These are phyloP conservation scores for Aureobasidium pullulans DNA, from an alignment of 2,329 filamentous ascomycete genomes.

Conservation along the genomic window DNA sequence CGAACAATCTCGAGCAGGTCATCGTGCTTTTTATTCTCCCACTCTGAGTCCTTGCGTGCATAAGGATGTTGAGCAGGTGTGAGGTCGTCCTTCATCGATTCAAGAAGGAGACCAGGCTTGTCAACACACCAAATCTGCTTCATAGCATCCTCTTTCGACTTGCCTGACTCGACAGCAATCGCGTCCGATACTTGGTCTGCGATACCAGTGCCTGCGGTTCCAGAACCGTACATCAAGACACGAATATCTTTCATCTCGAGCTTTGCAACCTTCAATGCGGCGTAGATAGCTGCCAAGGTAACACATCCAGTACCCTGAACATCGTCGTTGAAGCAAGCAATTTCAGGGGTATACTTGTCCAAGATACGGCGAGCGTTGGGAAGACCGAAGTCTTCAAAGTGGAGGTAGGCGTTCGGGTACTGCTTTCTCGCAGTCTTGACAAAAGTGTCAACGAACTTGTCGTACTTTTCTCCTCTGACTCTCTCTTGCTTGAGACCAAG, in stretches of 20 bases:
- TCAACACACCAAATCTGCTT: conserved; percentile 81
- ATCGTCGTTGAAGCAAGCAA: conserved; percentile 87
- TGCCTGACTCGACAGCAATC: conserved; percentile 60
- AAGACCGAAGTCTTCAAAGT: conserved; percentile 81
- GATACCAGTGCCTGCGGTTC: conserved; percentile 76
- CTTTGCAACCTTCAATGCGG: conserved; percentile 62
- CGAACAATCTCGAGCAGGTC: conserved; percentile 61
- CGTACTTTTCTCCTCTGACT: conserved; percentile 64
- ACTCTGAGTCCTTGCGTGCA: conserved; percentile 57
- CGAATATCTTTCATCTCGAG: conserved; percentile 60
- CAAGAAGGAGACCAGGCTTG: conserved; percentile 68
- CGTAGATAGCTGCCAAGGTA: conserved; percentile 73
- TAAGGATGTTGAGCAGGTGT: conserved; percentile 62
- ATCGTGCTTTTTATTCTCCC: conserved; percentile 49
- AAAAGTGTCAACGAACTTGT: conserved; percentile 69
- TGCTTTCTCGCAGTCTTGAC: conserved; percentile 58
- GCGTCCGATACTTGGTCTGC: conserved; percentile 78
- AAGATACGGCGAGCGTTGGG: conserved; percentile 68
- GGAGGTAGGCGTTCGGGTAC: conserved; percentile 75
- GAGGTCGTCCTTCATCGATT: conserved; percentile 52
- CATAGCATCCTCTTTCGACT: conserved; percentile 64
- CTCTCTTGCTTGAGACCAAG: conserved; percentile 64
- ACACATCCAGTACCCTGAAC: conserved; percentile 86
- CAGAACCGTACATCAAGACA: conserved; percentile 71
- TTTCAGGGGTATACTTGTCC: conserved; percentile 63